Conservation (phyloP, 2,329 filamentous ascomycete species). For the Exophiala xenobiotica region DNA sequence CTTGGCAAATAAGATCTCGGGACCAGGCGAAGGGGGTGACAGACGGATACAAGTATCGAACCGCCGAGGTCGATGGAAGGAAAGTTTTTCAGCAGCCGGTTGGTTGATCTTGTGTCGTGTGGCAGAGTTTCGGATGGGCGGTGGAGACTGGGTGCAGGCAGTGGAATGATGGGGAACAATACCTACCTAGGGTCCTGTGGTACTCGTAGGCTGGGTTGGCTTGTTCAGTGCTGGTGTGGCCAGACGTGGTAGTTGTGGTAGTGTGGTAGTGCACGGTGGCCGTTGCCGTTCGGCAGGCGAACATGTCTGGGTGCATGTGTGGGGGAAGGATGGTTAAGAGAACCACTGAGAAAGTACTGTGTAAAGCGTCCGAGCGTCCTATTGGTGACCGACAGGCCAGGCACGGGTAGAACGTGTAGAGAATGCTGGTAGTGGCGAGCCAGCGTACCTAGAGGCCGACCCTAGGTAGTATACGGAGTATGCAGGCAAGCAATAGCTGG, state of each 20-base stretch:
- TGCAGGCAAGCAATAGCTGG: no score
- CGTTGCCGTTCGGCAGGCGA: neutral
- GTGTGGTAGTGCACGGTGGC: neutral
- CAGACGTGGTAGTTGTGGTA: no score
- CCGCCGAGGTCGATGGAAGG: neutral
- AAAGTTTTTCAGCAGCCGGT: constrained; percentile 2
- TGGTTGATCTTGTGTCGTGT: constrained; percentile 1
- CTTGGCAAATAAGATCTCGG: constrained; percentile 4
- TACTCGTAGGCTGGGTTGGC: neutral
- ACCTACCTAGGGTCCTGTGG: neutral
- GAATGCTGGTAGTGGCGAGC: no score
- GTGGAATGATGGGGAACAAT: constrained; percentile 3
- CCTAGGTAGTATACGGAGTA: no score
- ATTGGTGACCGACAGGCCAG: no score
- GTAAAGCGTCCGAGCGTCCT: no score
- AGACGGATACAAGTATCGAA: neutral
- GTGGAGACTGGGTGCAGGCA: neutral
- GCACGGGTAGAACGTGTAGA: no score
- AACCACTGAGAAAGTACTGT: neutral
- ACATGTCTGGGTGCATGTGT: no score
- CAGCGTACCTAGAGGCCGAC: no score
- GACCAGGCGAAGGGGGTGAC: constrained; percentile 1
- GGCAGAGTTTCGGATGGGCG: constrained; percentile 3
- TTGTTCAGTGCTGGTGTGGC: no score
- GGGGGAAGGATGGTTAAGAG: neutral